Base-by-base conservation (phyloP, 345 rosid genomes). In the Hevea brasiliensis region DNA sequence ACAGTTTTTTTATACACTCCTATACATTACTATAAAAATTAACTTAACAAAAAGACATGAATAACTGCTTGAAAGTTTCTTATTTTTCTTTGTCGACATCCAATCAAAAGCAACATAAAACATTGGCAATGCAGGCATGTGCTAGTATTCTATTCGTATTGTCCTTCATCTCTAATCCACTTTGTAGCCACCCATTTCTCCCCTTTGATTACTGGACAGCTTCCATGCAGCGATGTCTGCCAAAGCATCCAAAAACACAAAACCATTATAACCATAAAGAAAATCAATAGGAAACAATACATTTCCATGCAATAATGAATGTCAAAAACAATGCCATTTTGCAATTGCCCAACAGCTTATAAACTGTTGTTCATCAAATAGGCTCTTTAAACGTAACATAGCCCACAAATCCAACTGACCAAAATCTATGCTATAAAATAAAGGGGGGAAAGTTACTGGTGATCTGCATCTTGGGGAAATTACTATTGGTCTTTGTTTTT, bases 121-220 rank as follows among this genome's bases (percentile, higher is more conserved):
- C 32, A 56, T 10, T 56, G 32, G n/a, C 53, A 48, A 15, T 48
- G 18, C 12, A 35, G 5, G 26, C 24, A 37, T 61, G 66, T 65
- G 14, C 24, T 56, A 29, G 35, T 67, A 74, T 74, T 51, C 64
- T 35, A 57, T 0, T 48, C 12, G 18, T 67, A 61, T 24, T n/a
- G n/a, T 65, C 58, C 72, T 44, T 61, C 45, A 68, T 75, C 72
- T 80, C 82, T 54, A 20, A 79, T 75, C 82, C 82, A 79, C 73
- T 79, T 75, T 24, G 82, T 79, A 21, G 79, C 82, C 70, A 79
- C 82, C 82, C 82, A 79, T 74, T 79, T 79, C 79, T 71, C 73
- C 47, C 79, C 82, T 55, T 65, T 61, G 58, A 79, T 71, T 7
- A 79, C 82, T 1, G 82, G 76, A 58, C 82, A 79, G 67, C 82